Evolutionary conservation across 1,284 basidiomycete species (phyloP), one percentile per base, ranked within the genome.

Genomic region (Athelia sp.): DNA sequence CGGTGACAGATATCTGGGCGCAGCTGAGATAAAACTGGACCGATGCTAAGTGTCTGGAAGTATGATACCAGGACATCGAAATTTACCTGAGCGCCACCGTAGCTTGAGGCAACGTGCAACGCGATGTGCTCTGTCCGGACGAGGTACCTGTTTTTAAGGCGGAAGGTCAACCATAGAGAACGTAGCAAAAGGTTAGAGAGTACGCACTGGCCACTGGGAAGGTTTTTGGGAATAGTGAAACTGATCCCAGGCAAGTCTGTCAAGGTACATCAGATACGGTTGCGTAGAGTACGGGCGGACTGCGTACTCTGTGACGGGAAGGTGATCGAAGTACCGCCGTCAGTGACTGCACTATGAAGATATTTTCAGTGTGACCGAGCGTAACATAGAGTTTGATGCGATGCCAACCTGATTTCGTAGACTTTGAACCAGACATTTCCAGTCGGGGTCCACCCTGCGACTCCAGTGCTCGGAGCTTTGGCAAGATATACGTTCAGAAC

Each of bases 371-470:
- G 13, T 13, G 13, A 6, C 26, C 6, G 26, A 29, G 26, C 26
- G 13, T 13, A 29, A 13, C 26, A 29, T 4, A 29, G 26, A 13
- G 6, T 6, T 13, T 4, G 13, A 13, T 6, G 13, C 4, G 4
- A 29, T 29, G 13, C 26, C 13, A 29, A 29, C 26, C 26, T 29
- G 26, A 59, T 54, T 38, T 59, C 29, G 34, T 58, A 58, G 26
- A 64, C 61, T 55, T 73, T 73, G 60, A 73, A 72, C 70, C 71
- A 73, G 3, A 70, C 66, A 10, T 53, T 52, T 18, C 71, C 71
- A 45, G 65, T 63, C 2, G 70, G 72, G 49, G 67, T 65, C 55
- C 63, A 72, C 6, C 52, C 55, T n/a, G 61, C 52, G 26, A 65
- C 67, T 43, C 13, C n/a, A n/a, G 64, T 58, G n/a, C 53, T 50